phyloP scores from a whole-genome alignment of 2,329 filamentous ascomycete genomes.

The Colletotrichum orchidophilum region DNA sequence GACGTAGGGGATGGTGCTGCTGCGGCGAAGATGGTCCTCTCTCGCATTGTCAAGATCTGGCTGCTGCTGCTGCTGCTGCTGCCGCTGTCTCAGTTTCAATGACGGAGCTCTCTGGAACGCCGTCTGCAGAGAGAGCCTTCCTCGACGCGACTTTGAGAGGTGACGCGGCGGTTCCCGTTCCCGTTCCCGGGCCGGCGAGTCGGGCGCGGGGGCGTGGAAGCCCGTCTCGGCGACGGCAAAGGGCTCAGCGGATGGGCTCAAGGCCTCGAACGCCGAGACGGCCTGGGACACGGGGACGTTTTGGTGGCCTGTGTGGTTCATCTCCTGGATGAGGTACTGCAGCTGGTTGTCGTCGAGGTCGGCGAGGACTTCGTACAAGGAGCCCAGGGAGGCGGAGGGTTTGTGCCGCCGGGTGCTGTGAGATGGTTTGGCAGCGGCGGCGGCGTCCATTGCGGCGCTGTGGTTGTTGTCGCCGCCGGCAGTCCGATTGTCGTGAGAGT shows the following conservation, averaged over 20 bases:
- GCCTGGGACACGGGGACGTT: slow-evolving; percentile 29
- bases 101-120: slow-evolving; percentile 20
- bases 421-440: not conserved
- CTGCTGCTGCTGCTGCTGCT: not conserved
- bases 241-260: not conserved
- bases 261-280: slow-evolving; percentile 21
- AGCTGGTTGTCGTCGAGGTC: slow-evolving; percentile 31
- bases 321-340: slow-evolving; percentile 34
- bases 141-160: slow-evolving; percentile 27
- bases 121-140: slow-evolving; percentile 21
- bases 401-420: slow-evolving; percentile 6
- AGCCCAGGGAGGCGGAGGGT: slow-evolving; percentile 17
- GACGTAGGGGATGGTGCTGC: not conserved
- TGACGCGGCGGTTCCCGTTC: slow-evolving; percentile 7
- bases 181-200: not conserved
- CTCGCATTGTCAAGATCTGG: not conserved
- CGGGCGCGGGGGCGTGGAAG: not conserved
- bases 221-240: not conserved
- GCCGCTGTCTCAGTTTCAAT: not conserved
- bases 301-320: slow-evolving; percentile 31
- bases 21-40: not conserved
- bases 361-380: slow-evolving; percentile 29
- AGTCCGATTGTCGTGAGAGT: not conserved
- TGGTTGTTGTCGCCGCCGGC: not conserved
- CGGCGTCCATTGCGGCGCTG: not conserved